Evolutionary conservation across 495 filamentous ascomycete genomes (phyloP), one percentile per base, ranked within the genome.

Genomic region (Cladorrhinum samala): DNA sequence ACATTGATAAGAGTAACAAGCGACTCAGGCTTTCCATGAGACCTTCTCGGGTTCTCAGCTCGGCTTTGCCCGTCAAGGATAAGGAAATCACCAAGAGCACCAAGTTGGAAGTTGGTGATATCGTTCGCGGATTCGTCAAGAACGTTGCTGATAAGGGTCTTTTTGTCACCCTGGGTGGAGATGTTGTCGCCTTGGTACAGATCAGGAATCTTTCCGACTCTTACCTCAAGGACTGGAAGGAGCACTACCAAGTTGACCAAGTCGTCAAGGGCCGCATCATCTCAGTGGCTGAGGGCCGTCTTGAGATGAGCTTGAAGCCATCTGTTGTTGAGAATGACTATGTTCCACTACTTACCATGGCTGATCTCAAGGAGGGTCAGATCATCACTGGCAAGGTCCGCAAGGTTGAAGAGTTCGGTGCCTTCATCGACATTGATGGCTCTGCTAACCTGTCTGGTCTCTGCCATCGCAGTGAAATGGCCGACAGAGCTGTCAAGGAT

Each of bases 221-320:
- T 3, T 97, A 81, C 64, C 74, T 97, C 59, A 97, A 96, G 68
- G 89, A 96, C 44, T 98, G 93, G 93, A 95, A 95, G 72, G 78
- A 85, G n/a, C 69, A 80, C 14, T 96, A 89, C 72, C 80, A 92
- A 56, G 69, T 87, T 30, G 88, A 89, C 61, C 89, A 96, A 67
- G 76, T 98, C 16, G 88, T 98, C 23, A 91, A 85, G 68, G 93
- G 89, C 45, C 88, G 88, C 43, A 75, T 98, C 60, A 82, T 86
- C 20, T 66, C 79, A 3, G 78, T 88, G 3, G 82, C 94, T 54
- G 52, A 83, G n/a, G 79, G 82, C 51, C 87, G 87, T 60, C 60
- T 95, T 39, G 88, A 93, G 64, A 79, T 98, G 78, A 93, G 82
- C 58, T 68, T 98, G 67, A 95, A 91, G 68, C 77, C 82, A 20